Evolutionary conservation across 2,329 filamentous ascomycete genomes (phyloP), one percentile per base, ranked within the genome.

Genomic region (Trichoderma atrobrunneum): DNA sequence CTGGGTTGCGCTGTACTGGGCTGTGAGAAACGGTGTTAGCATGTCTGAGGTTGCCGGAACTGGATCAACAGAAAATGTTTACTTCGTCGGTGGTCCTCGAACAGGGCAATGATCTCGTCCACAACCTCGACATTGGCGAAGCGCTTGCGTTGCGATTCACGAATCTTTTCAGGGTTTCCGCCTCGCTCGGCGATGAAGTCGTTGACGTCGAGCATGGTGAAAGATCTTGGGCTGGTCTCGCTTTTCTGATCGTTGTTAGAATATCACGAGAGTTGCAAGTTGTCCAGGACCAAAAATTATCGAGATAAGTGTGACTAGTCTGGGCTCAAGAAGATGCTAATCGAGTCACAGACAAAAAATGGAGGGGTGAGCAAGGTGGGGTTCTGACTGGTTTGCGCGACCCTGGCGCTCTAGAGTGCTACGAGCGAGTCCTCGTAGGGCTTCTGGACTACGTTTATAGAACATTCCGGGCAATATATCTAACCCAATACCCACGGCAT

Each of bases 141-240:
- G 77, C 96, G 91, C 80, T 90, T 91, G 77, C 92, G 89, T 84
- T 99, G 96, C 75, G 92, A 96, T 82, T 98, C 94, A 82, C 93
- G 92, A 83, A 99, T 96, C 85, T 91, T 91, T 80, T 97, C 92
- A 18, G 94, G 93, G 84, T 98, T 90, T 77, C 96, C 96, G 76
- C 95, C 96, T 78, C 94, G 92, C 83, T 98, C 94, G 80, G 88
- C 84, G 79, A 95, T 91, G 80, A 95, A 94, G 80, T 95, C 92
- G 77, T 88, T 87, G 71, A 94, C 87, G 85, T 95, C 93, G 76
- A 94, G 87, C 92, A 94, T 94, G 39, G 74, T 82, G 77, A 11
- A 18, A 1, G n/a, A 24, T n/a, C 18, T 51, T 36, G 67, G 24
- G 10, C 6, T 28, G 24, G n/a, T 18, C 10, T 18, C 21, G 8